Base-by-base conservation (phyloP, 139 green algal genomes). In the Chlorella sp. region DNA sequence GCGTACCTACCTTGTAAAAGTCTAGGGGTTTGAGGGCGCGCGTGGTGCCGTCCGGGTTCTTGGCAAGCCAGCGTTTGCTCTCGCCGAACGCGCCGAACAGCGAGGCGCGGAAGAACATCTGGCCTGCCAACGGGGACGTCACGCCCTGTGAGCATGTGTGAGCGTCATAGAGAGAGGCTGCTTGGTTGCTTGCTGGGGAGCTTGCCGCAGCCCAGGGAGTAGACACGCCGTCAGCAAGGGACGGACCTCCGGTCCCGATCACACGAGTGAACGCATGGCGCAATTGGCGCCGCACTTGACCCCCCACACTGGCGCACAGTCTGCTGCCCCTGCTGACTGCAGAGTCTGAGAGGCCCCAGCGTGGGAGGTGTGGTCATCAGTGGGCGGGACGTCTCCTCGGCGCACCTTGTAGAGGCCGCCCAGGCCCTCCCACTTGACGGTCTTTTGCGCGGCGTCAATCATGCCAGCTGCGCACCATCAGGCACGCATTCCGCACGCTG, bases 51-150 rank as follows among this genome's bases (percentile, higher is more conserved):
- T 97, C 89, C 26, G 80, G 10, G 59, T 95, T 91, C 34, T 87
- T 96, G 49, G 71, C 82, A 42, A 97, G 75, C 83, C 86, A 97
- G 22, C 87, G 77, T 72, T 97, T 97, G 35, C 82, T 83, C 31
- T 77, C 67, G 1, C 89, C 93, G 86, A 97, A 97, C 0, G 91
- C 83, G 31, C 77, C 82, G 77, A 98, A 98, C 36, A 97, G 77
- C 0, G 88, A 90, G 1, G 91, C 91, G 1, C 93, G 81, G 84
- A 97, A 97, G 36, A 97, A 88, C 89, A 98, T 97, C 77, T 98
- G 92, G 6, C 94, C 91, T 60, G 88, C 92, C 34, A 98, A 77
- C 1, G 94, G 94, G 0, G 94, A 97, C 3, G 83, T 81, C 23
- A 98, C 92, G 35, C 94, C 94, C 89, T 94, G 80, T n/a, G n/a